Base-by-base conservation (phyloP, 192 early-diverging fungal genomes). In the Podila clonocystis region DNA sequence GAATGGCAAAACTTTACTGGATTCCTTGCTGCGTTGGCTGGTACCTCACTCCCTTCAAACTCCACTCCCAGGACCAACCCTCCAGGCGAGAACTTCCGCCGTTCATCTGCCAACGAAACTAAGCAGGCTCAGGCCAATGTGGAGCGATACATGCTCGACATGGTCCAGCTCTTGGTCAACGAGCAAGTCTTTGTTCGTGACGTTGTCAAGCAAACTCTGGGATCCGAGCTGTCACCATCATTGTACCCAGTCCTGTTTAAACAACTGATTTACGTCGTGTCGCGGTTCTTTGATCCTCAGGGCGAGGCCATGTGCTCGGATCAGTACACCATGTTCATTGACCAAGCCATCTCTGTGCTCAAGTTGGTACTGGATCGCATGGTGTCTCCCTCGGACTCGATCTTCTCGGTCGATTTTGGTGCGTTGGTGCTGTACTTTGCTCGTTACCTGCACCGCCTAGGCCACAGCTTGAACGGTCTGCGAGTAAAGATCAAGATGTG, bases 1-100 rank as follows among this genome's bases (percentile, higher is more conserved):
- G 92, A 95, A 58, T 94, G 95, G 93, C 85, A 89, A 62, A 93
- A 95, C 65, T 94, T 94, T 74, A 93, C 93, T 8, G 93, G 94
- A 2, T 96, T 95, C 72, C 84, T 95, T 26, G 93, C 92, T 49
- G 91, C 94, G 19, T 71, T 95, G 19, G 94, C 93, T 50, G 94
- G 94, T 2, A 87, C 88, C n/a, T 94, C 92, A 58, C 49, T 72
- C 20, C 58, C 74, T 55, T 67, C 75, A 28, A 60, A 70, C 29
- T 2, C 67, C 50, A 26, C 55, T 4, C 71, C 77, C 28, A 58
- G 70, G 33, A 73, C 70, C 1, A 79, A 67, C 20, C 28, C 76
- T 0, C 50, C 76, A n/a, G 77, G 77, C 3, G 77, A 80, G 41
- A 80, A 70, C 49, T 76, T 72, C 31, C 67, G 68, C 17, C 63